phyloP scores from a whole-genome alignment of 768 basidiomycete genomes.

The Auriscalpium orientale region DNA sequence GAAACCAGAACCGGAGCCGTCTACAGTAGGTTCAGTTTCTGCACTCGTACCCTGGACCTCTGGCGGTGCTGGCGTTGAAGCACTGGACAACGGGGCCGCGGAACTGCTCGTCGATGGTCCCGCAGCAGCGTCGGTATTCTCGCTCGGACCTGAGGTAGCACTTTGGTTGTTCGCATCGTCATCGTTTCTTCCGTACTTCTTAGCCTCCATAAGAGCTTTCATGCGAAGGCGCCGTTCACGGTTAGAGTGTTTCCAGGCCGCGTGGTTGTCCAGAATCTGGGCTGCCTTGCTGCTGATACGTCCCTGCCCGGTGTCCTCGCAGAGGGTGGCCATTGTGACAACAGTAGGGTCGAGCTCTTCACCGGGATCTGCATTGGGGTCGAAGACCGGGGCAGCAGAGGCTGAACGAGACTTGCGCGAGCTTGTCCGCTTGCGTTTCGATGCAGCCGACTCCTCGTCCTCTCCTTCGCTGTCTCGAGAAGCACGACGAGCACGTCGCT shows the following conservation, averaged over 20 bases:
- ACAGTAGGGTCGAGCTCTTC: conserved; percentile 77
- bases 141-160: neutral
- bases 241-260: conserved; percentile 63
- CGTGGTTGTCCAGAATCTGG: conserved; percentile 63
- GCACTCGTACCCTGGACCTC: neutral
- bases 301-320: conserved; percentile 71
- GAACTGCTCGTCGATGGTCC: neutral
- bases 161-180: conserved; percentile 25
- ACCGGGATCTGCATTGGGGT: conserved; percentile 56
- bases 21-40: conserved; percentile 7
- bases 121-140: neutral
- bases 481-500: neutral
- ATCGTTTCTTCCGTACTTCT: conserved; percentile 61
- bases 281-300: conserved; percentile 71
- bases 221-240: conserved; percentile 59
- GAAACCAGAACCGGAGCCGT: conserved; percentile 49
- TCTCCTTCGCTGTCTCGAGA: neutral
- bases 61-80: neutral
- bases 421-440: conserved; percentile 8
- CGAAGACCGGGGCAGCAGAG: conserved; percentile 48
- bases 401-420: conserved; percentile 21
- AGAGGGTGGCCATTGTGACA: conserved; percentile 76
- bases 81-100: neutral
- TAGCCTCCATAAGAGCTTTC: conserved; percentile 58
- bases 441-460: neutral